Conservation (phyloP, 768 basidiomycete species). For the Leccinum pellstonianum region DNA sequence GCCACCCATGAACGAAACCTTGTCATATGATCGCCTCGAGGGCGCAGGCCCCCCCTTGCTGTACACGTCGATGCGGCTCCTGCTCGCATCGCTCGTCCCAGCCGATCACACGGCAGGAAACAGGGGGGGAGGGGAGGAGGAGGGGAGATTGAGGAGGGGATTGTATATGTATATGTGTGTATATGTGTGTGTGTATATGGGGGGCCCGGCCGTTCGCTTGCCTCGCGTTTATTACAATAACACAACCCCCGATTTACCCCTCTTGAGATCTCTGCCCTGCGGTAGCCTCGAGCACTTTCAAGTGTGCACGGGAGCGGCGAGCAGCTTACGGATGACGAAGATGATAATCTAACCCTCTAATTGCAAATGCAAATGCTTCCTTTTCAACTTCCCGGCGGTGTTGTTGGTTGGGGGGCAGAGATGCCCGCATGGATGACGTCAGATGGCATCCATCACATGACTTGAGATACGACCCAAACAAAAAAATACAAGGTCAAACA, state of each 20-base stretch:
- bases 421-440: conserved; percentile 22
- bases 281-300: neutral
- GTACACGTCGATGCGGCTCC: conserved; percentile 2
- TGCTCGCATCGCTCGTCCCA: neutral
- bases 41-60: conserved; percentile 12
- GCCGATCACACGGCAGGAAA: conserved; percentile 9
- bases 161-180: neutral
- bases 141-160: neutral
- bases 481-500: conserved; percentile 20
- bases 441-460: conserved; percentile 21
- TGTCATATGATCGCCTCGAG: conserved; percentile 26
- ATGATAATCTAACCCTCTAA: conserved; percentile 27
- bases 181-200: neutral
- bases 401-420: neutral
- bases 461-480: conserved; percentile 14
- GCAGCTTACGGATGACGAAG: neutral
- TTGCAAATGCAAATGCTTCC: neutral
- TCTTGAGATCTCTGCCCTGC: neutral
- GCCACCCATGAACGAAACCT: conserved; percentile 27
- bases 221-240: neutral
- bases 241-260: neutral
- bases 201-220: neutral
- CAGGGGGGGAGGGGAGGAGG: neutral
- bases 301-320: neutral
- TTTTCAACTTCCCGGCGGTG: neutral